Base-by-base conservation (phyloP, 176 grass and related monocot genomes). In the Oryza glumipatula region DNA sequence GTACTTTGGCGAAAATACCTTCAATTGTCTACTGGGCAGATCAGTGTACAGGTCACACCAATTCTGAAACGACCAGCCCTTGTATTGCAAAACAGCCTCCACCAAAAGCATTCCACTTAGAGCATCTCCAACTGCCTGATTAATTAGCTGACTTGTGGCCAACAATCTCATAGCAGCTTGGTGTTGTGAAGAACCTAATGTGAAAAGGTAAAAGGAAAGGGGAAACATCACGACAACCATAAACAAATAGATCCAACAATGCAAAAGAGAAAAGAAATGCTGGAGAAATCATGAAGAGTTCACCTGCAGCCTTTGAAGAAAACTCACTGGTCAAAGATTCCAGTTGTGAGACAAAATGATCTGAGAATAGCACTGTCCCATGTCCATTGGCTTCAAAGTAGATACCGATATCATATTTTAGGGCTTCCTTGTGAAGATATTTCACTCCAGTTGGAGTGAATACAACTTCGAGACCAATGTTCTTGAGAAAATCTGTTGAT, bases 351-450 rank as follows among this genome's bases (percentile, higher is more conserved):
- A 94, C 79, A 87, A 95, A 89, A 41, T 77, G 79, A 77, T 94
- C 85, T 3, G 87, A 85, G 80, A 98, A 98, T 56, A 98, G 48
- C 22, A 98, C 73, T 23, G 93, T 98, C 46, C 96, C 96, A 21
- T 98, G 96, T 68, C 96, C 93, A 70, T 98, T 98, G 51, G 96
- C 96, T 84, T 98, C 96, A 87, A 98, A 98, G 82, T 98, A 98
- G 70, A 98, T 85, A 24, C 96, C 96, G 35, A 95, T 92, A 26
- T 98, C 96, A 85, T 91, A 98, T 28, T 92, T 87, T 47, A 90
- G 81, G 82, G 96, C 96, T 82, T 94, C 93, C 75, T 98, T 91
- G 56, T 98, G 96, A 30, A 98, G 80, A 88, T 95, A 95, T 84
- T 98, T 98, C 48, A 98, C 93, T 80, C 96, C 96, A 38, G 96